A percentile compares a stretch with the other conserved stretches of the same genome.
Evolutionary conservation across 2,329 filamentous ascomycete species (phyloP).

Genomic region (Blastomyces percursus): DNA sequence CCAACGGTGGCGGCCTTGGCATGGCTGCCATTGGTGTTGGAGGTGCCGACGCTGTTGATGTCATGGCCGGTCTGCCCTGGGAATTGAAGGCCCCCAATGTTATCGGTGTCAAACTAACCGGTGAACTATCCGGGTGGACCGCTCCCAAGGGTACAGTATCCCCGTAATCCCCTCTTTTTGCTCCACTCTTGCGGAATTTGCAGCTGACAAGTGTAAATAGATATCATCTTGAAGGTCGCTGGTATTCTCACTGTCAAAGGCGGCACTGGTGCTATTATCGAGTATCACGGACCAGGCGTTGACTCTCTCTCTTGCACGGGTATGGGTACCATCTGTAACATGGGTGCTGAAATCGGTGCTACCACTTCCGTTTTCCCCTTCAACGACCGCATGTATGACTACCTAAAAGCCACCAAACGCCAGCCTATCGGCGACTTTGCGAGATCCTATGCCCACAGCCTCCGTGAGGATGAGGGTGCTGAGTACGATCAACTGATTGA

Average conservation of each 20-base stretch:
- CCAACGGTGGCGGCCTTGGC: constrained; percentile 91
- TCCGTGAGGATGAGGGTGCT: constrained; percentile 76
- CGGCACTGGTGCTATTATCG: constrained; percentile 73
- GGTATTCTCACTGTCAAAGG: constrained; percentile 97
- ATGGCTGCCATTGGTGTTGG: constrained; percentile 94
- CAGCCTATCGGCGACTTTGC: constrained; percentile 83
- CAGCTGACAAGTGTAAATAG: constrained; percentile 34
- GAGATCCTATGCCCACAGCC: constrained; percentile 70
- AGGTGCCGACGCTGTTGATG: constrained; percentile 96
- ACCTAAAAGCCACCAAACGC: constrained; percentile 84
- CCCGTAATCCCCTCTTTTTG: not conserved
- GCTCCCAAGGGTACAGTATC: constrained; percentile 66
- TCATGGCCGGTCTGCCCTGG: constrained; percentile 96
- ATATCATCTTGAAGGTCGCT: constrained; percentile 95
- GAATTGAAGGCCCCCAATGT: constrained; percentile 96
- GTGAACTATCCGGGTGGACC: constrained; percentile 80
- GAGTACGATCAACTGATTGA: constrained; percentile 95
- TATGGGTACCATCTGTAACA: constrained; percentile 70
- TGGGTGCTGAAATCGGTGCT: constrained; percentile 55
- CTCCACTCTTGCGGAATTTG: not conserved
- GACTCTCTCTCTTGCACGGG: constrained; percentile 68
- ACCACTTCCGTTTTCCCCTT: constrained; percentile 96
- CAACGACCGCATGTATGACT: constrained; percentile 97
- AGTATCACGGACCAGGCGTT: constrained; percentile 55
- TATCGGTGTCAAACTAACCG: constrained; percentile 92